Conservation (phyloP, 768 basidiomycete species). For the Ramaria sp. region DNA sequence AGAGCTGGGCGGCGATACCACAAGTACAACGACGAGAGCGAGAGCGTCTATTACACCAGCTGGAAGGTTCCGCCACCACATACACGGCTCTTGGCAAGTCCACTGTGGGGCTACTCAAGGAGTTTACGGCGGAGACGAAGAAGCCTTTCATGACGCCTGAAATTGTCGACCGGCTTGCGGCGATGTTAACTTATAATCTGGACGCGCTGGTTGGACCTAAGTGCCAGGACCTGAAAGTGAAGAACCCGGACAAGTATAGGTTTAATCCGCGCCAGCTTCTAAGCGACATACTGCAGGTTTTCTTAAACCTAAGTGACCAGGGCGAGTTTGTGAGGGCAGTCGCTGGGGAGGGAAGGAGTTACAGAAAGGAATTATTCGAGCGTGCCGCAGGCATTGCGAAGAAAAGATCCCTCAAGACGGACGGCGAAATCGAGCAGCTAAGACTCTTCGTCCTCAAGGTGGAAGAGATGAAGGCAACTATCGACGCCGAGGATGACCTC, state of each 20-base stretch:
- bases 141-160: slow-evolving; percentile 93
- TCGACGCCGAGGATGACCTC: slow-evolving; percentile 85
- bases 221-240: slow-evolving; percentile 77
- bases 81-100: slow-evolving; percentile 82
- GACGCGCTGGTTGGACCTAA: slow-evolving; percentile 81
- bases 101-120: slow-evolving; percentile 82
- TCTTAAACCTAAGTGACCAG: slow-evolving; percentile 76
- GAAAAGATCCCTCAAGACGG: slow-evolving; percentile 57
- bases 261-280: slow-evolving; percentile 80
- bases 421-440: slow-evolving; percentile 63
- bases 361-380: slow-evolving; percentile 75
- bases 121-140: slow-evolving; percentile 87
- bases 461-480: slow-evolving; percentile 66
- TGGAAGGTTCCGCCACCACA: slow-evolving; percentile 76
- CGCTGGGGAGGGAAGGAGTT: slow-evolving; percentile 91
- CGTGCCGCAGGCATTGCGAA: slow-evolving; percentile 58
- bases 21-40: slow-evolving; percentile 74
- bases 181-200: slow-evolving; percentile 94
- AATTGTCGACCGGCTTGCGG: slow-evolving; percentile 89
- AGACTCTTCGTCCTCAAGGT: slow-evolving; percentile 66
- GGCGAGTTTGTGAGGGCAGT: slow-evolving; percentile 75
- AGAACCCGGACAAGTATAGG: slow-evolving; percentile 77
- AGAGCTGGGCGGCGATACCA: slow-evolving; percentile 57
- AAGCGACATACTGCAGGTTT: slow-evolving; percentile 82
- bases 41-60: slow-evolving; percentile 60